A percentile compares a stretch with the other conserved stretches of the same genome.
phyloP scores from a whole-genome alignment of 306 rosid genomes.

The Ceratonia siliqua region DNA sequence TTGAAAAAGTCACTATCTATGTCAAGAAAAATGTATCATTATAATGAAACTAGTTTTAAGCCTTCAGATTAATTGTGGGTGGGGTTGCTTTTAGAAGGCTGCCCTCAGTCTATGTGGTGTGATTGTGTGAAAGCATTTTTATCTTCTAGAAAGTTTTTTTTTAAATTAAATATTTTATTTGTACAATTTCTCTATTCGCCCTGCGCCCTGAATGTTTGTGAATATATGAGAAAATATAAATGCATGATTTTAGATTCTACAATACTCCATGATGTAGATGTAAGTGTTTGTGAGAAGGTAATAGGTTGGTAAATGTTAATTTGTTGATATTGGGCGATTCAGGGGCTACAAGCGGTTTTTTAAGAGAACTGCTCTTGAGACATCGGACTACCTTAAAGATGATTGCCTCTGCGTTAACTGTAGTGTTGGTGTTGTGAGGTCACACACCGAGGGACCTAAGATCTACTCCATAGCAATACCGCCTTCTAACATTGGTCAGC shows the following conservation, averaged over 20 bases:
- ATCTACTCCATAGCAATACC: slow-evolving; percentile 54
- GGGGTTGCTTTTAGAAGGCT: neutral
- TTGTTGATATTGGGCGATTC: slow-evolving; percentile 35
- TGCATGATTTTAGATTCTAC: neutral
- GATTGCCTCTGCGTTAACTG: slow-evolving; percentile 76
- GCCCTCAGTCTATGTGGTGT: neutral
- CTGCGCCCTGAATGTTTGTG: neutral
- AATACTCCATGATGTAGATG: neutral
- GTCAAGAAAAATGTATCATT: neutral
- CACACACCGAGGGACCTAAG: slow-evolving; percentile 74
- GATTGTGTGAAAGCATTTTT: neutral
- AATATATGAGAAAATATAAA: neutral
- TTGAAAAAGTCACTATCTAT: neutral
- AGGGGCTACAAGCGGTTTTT: slow-evolving; percentile 92
- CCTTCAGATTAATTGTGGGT: neutral
- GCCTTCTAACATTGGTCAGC: slow-evolving; percentile 52
- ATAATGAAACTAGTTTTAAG: neutral
- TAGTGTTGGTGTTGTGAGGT: slow-evolving; percentile 85
- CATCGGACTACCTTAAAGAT: slow-evolving; percentile 81
- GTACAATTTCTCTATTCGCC: neutral
- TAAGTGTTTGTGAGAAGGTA: neutral
- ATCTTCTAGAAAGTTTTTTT: neutral
- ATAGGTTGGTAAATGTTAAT: slow-evolving; percentile 16
- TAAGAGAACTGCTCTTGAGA: slow-evolving; percentile 69
- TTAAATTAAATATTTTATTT: neutral